Evolutionary conservation across 208 protist genomes (phyloP), one percentile per base, ranked within the genome.

Genomic region (Trypanosoma scelopori): DNA sequence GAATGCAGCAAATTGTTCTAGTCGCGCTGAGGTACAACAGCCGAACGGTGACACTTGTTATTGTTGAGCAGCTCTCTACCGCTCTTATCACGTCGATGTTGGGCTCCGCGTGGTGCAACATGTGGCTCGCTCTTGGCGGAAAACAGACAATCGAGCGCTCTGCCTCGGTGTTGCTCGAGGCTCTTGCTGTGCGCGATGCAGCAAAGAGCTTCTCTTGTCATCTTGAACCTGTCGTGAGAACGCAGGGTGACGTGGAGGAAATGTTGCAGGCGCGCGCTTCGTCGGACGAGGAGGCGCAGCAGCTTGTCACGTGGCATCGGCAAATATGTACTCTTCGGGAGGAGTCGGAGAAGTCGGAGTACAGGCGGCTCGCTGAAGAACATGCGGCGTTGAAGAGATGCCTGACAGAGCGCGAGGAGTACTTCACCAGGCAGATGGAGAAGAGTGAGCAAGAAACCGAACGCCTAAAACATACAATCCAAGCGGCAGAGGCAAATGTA

Each of bases 21-120:
- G 59, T 67, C 50, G 57, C 60, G 5, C 22, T 74, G 50, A 74
- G 59, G 30, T 68, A 57, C 43, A 42, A 43, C 28, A 0, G 45
- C 18, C 37, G 55, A 56, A 62, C 46, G 6, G 32, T 62, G 16
- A 63, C 68, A 12, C 23, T 74, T 22, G 53, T 74, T 53, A 53
- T 60, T 27, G 60, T 57, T 16, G 53, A 74, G 32, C 68, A 74
- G 28, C 41, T 74, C 13, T 74, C 68, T 5, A 74, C 68, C 27
- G 55, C 58, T 30, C 39, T 74, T 22, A 58, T 74, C 48, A 51
- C 68, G 11, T 60, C 68, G 7, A 57, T 68, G 48, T n/a, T 74
- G 32, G 42, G 60, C 11, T 49, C 20, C 15, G 25, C 23, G 7
- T 61, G 52, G 49, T 66, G 52, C 22, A 35, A 63, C 46, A 3